Evolutionary conservation across 768 basidiomycete species (phyloP), one percentile per base, ranked within the genome.

Genomic region (Royoungia palumana): DNA sequence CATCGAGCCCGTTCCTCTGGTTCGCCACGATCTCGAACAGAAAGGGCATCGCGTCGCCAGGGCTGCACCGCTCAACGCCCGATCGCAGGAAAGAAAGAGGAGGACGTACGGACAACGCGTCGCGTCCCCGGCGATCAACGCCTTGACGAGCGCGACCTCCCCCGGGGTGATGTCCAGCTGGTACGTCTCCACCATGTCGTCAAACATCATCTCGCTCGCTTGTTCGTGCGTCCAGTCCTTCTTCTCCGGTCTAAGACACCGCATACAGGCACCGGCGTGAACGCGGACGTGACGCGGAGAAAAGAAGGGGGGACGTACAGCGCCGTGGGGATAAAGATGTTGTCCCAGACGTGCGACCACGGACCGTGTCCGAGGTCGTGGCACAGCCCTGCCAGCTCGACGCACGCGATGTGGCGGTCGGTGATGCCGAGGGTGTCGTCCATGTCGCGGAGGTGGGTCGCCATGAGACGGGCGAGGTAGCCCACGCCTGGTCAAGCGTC

Each of bases 361-460:
- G 89, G 89, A 0, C 90, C 90, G 58, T 91, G 89, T 0, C 88
- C 89, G 4, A 92, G 78, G 64, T 92, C 89, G 56, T 92, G 90
- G 48, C 89, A 90, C 3, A 91, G 71, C 0, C 88, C 90, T 0
- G 89, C 89, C 20, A 92, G 71, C 49, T 87, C 83, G 16, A 92
- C 83, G 50, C 90, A 92, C 42, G 75, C 73, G 25, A 91, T 72
- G 50, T 93, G 88, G 17, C 87, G 75, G 37, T 83, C 75, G 0
- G 81, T 83, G 49, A 92, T 89, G 0, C 67, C 69, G 2, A 92
- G 75, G 10, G 78, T 70, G 0, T 79, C 80, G 51, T 93, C 89
- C 7, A 64, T 72, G 13, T 69, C 60, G 49, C 77, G 72, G 3
- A 92, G 70, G 55, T 78, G 81, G 7, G 73, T 68, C 1, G 75